Evolutionary conservation across 1,139 yeast genomes (phyloP).

Genomic region (Geotrichum fermentans): DNA sequence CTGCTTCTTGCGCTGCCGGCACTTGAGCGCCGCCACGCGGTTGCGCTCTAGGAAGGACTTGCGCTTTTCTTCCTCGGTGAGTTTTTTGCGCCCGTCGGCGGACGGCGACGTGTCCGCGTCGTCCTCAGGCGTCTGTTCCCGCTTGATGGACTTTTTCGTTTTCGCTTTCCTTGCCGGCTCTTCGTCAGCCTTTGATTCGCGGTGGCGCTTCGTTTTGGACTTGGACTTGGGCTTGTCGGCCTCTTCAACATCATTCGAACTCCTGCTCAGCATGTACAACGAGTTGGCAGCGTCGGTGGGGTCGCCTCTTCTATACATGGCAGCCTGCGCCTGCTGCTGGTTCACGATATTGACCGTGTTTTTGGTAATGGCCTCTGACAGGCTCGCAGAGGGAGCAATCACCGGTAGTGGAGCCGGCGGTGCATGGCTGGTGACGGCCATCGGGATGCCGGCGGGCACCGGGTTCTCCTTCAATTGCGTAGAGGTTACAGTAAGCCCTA

Average conservation of each 20-base stretch:
- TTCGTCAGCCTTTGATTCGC: slow-evolving; percentile 2
- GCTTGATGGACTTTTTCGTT: not conserved
- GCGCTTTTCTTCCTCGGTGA: slow-evolving; percentile 64
- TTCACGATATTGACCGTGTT: slow-evolving; percentile 11
- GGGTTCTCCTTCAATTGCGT: not conserved
- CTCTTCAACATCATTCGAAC: slow-evolving; percentile 9
- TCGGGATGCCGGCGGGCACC: not conserved
- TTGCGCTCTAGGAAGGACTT: slow-evolving; percentile 82
- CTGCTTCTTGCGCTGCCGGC: slow-evolving; percentile 91
- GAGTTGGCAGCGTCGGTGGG: slow-evolving; percentile 21
- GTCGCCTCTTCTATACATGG: not conserved
- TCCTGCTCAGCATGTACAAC: slow-evolving; percentile 18
- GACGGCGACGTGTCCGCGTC: slow-evolving; percentile 1
- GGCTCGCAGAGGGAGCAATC: not conserved
- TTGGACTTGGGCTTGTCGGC: not conserved
- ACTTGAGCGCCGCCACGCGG: slow-evolving; percentile 91
- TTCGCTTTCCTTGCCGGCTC: not conserved
- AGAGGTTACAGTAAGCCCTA: slow-evolving; percentile 8
- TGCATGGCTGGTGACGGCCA: slow-evolving; percentile 2
- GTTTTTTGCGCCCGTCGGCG: slow-evolving; percentile 29
- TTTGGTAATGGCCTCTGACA: slow-evolving; percentile 12
- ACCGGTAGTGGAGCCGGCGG: slow-evolving; percentile 16
- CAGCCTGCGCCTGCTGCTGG: slow-evolving; percentile 3
- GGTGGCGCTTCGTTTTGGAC: not conserved
- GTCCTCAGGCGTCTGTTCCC: not conserved